A percentile compares a stretch with the other conserved stretches of the same genome.
phyloP scores from a whole-genome alignment of 2,329 filamentous ascomycete species.

The Scopulariopsis brevicaulis region DNA sequence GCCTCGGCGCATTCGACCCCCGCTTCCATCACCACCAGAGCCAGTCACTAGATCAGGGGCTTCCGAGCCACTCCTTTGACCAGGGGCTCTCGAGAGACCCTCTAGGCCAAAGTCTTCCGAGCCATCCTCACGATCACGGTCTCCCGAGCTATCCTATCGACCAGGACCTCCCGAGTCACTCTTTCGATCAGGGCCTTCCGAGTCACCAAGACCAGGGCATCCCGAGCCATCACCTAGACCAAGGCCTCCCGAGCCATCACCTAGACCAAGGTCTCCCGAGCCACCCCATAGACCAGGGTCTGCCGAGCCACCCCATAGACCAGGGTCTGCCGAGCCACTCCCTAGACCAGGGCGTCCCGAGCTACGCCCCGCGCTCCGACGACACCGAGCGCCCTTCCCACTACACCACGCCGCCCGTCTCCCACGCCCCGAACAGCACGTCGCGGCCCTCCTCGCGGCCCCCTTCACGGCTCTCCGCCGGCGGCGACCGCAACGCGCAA shows the following conservation, averaged over 20 bases:
- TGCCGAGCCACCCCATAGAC: slow-evolving; percentile 39
- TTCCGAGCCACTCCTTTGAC: slow-evolving; percentile 12
- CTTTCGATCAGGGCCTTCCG: too few species aligned
- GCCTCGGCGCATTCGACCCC: slow-evolving; percentile 16
- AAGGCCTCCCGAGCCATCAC: too few species aligned
- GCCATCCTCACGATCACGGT: too few species aligned
- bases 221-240: too few species aligned
- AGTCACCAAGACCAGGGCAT: too few species aligned
- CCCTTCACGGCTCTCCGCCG: slow-evolving; percentile 39
- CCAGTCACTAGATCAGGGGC: slow-evolving; percentile 37
- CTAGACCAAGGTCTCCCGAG: too few species aligned
- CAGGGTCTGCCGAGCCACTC: slow-evolving; percentile 38
- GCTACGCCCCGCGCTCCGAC: slow-evolving; percentile 22
- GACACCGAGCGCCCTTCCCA: slow-evolving; percentile 28
- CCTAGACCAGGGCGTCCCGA: slow-evolving; percentile 33
- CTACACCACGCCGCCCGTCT: slow-evolving; percentile 35
- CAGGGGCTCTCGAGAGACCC: too few species aligned
- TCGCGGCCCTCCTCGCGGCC: slow-evolving; percentile 30
- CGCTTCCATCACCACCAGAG: slow-evolving; percentile 31
- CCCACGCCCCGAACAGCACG: slow-evolving; percentile 23
- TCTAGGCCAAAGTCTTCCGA: too few species aligned
- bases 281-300: too few species aligned
- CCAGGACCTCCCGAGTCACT: too few species aligned
- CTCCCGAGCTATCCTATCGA: too few species aligned
- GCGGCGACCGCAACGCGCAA: slow-evolving; percentile 25